Conservation (phyloP, 441 rosid genomes). For the Codiaeum variegatum region DNA sequence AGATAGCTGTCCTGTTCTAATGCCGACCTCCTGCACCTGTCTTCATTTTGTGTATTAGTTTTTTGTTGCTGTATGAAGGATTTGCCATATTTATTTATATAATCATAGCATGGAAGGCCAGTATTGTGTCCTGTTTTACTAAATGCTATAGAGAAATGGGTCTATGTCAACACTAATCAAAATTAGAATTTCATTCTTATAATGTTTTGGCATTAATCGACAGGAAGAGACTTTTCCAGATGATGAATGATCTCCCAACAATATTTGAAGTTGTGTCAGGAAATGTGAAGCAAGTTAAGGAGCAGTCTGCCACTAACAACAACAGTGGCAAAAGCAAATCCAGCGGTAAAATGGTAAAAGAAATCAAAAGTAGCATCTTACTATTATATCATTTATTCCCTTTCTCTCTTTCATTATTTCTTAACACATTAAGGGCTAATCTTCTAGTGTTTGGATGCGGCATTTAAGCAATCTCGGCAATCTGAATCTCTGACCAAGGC, state of each 20-base stretch:
- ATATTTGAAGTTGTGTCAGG: slow-evolving; percentile 86
- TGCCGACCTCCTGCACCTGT: background rate
- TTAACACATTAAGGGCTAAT: background rate
- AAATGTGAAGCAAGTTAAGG: slow-evolving; percentile 62
- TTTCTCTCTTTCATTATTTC: background rate
- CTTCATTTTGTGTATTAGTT: background rate
- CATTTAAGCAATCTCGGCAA: slow-evolving; percentile 46
- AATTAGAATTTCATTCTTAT: slow-evolving; percentile 15
- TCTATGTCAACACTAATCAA: background rate
- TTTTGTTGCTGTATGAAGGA: background rate
- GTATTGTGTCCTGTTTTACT: background rate
- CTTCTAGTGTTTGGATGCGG: slow-evolving; percentile 18
- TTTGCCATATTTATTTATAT: background rate
- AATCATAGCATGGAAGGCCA: background rate
- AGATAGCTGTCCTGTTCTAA: background rate
- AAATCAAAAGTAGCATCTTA: slow-evolving; percentile 4
- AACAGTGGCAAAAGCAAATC: slow-evolving; percentile 66
- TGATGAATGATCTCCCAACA: slow-evolving; percentile 82
- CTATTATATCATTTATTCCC: background rate
- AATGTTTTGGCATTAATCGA: slow-evolving; percentile 16
- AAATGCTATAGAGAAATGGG: background rate
- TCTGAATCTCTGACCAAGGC: slow-evolving; percentile 47
- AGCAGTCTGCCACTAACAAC: slow-evolving; percentile 54
- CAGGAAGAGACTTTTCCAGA: slow-evolving; percentile 93
- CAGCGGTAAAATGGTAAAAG: slow-evolving; percentile 54